phyloP scores from a whole-genome alignment of 805 yeast genomes.

The Candida hungchunana region DNA sequence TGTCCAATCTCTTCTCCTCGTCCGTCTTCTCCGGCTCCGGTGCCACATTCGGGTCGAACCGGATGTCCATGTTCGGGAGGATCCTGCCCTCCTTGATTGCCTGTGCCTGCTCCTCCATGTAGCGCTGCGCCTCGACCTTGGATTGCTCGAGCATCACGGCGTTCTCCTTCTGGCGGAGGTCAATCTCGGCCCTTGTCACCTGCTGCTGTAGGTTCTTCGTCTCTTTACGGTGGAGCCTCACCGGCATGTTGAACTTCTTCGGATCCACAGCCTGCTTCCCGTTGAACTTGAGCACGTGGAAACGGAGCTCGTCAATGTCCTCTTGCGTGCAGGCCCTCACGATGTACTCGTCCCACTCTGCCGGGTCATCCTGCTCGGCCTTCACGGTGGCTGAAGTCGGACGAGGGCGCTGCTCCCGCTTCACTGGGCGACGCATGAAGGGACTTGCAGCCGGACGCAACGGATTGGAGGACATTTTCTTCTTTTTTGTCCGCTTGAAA shows the following conservation, averaged over 20 bases:
- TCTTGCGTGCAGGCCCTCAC: constrained; percentile 69
- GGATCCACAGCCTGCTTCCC: constrained; percentile 71
- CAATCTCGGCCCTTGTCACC: constrained; percentile 72
- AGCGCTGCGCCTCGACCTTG: constrained; percentile 32
- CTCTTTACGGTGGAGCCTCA: constrained; percentile 87
- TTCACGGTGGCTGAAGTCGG: constrained; percentile 14
- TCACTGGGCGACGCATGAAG: neutral
- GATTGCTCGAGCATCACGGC: constrained; percentile 30
- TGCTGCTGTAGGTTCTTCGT: constrained; percentile 89
- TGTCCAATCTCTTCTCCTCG: constrained; percentile 35
- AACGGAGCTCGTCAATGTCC: constrained; percentile 68
- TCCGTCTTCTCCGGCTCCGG: constrained; percentile 32
- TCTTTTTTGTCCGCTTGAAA: too few relatives aligned
- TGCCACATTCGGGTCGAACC: constrained; percentile 25
- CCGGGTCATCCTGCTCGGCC: constrained; percentile 21
- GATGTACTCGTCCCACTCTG: constrained; percentile 35
- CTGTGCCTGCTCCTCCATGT: constrained; percentile 17
- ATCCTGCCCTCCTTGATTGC: constrained; percentile 17
- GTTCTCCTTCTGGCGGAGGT: constrained; percentile 50
- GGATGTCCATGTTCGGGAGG: constrained; percentile 12
- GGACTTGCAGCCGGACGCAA: constrained; percentile 1
- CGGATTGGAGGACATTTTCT: neutral
- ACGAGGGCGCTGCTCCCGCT: constrained; percentile 8
- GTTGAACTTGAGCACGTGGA: constrained; percentile 80
- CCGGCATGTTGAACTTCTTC: constrained; percentile 69